A percentile compares a stretch with the other conserved stretches of the same genome.
phyloP scores from a whole-genome alignment of 148 eudicot genomes.

The Mesembryanthemum crystallinum region DNA sequence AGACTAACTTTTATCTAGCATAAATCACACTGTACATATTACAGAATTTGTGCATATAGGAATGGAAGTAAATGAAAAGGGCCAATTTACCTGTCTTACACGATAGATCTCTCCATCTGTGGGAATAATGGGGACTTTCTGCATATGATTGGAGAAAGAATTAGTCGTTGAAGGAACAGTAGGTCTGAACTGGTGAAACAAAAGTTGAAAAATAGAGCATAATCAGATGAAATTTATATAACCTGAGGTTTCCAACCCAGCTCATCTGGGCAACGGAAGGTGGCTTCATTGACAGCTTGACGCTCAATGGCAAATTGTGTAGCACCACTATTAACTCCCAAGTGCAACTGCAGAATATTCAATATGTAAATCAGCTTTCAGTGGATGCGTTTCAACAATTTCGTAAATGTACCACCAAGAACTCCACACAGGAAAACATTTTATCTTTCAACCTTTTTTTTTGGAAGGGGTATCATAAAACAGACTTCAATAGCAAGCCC shows the following conservation, averaged over 20 bases:
- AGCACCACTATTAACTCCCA: constrained; percentile 91
- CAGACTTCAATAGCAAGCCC: neutral
- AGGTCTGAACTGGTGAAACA: neutral
- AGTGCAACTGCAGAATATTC: constrained; percentile 59
- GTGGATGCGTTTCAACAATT: neutral
- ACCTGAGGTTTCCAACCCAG: constrained; percentile 99
- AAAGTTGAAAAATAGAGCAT: neutral
- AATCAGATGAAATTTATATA: constrained; percentile 9
- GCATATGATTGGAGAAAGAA: constrained; percentile 34
- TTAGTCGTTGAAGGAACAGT: constrained; percentile 2
- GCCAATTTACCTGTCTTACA: constrained; percentile 60
- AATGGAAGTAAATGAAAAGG: neutral
- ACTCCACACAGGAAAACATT: neutral
- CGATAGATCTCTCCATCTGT: constrained; percentile 80
- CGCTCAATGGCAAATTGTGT: constrained; percentile 82
- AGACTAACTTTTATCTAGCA: neutral
- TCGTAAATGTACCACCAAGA: neutral
- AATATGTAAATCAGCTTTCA: too few relatives aligned
- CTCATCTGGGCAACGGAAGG: constrained; percentile 96
- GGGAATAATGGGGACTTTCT: constrained; percentile 83
- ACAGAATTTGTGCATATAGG: constrained; percentile 13
- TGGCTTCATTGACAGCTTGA: constrained; percentile 93
- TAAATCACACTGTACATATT: neutral
- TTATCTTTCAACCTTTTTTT: neutral
- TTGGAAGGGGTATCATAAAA: neutral